Base-by-base conservation (phyloP, 768 basidiomycete genomes). In the Boletus pseudo-olivaceus region DNA sequence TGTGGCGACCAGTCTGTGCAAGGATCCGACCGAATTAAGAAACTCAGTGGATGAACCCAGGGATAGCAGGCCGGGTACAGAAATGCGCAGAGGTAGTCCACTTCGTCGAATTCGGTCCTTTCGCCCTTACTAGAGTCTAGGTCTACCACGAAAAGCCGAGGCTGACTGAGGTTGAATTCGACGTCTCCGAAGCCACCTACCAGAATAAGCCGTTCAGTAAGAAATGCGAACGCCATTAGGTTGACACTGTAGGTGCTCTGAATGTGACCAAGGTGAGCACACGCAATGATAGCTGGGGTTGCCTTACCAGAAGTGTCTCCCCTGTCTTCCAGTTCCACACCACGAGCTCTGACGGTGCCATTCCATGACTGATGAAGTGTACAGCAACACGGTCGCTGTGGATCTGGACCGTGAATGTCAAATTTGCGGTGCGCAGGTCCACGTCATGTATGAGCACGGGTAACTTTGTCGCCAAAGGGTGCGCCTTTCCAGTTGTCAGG, bases 301-400 rank as follows among this genome's bases (percentile, higher is more conserved):
- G 20, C 72, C 80, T 72, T 60, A 88, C 85, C 57, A 78, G 54
- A 59, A 82, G 64, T 7, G 72, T 63, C 10, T 66, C 59, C 7
- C 82, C 82, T 5, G 78, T 82, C 62, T 79, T 81, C 87, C 86
- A 88, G 51, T 88, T 78, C 85, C 84, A 88, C 20, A 85, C 69
- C 23, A 78, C 68, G 12, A 87, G 64, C 58, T 82, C 79, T 30
- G 75, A 78, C 43, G 72, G 72, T 33, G 63, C 62, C 7, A 51
- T 54, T 37, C 69, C 72, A 9, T 54, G 53, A 52, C 68, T 67
- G 47, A 72, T 57, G 49, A 81, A 80, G 7, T 82, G 70, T 38
- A 87, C 66, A 11, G 76, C 82, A 17, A 88, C 57, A 30, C 74
- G 72, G 30, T 83, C 76, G 7, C 75, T 76, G 44, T 78, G 79